phyloP scores from a whole-genome alignment of 441 rosid genomes.

The Populus trichocarpa region DNA sequence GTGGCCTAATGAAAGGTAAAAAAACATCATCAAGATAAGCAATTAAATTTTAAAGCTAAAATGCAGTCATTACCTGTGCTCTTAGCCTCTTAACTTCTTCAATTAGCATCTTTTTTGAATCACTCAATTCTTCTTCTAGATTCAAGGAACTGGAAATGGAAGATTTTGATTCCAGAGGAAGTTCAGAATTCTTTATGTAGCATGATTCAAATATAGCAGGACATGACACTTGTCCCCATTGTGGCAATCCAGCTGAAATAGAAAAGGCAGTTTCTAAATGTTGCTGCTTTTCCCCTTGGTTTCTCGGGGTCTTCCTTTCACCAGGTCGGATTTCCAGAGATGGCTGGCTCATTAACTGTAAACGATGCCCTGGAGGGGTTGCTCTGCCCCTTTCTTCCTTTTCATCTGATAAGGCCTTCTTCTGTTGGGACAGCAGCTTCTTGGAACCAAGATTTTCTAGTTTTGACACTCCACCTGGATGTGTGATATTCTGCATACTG shows the following conservation, averaged over 20 bases:
- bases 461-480: conserved; percentile 24
- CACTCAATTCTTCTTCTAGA: conserved; percentile 27
- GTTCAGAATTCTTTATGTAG: conserved; percentile 3
- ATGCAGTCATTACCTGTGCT: conserved; percentile 38
- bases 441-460: background rate
- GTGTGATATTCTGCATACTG: conserved; percentile 36
- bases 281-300: conserved; percentile 21
- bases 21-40: background rate
- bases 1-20: no score
- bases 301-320: conserved; percentile 25
- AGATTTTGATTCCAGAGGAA: conserved; percentile 14
- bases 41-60: conserved; percentile 3
- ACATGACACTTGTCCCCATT: conserved; percentile 65
- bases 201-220: conserved; percentile 40
- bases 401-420: conserved; percentile 22
- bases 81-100: conserved; percentile 55
- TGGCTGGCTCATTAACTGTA: conserved; percentile 18
- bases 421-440: conserved; percentile 26
- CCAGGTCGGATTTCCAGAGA: conserved; percentile 20
- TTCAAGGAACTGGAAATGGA: conserved; percentile 14
- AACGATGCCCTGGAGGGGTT: conserved; percentile 19
- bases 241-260: conserved; percentile 32
- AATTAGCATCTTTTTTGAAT: conserved; percentile 42
- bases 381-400: conserved; percentile 30
- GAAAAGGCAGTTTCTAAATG: conserved; percentile 25